A percentile compares a stretch with the other conserved stretches of the same genome.
These are phyloP conservation scores for Candida ipomoeae DNA, from an alignment of 805 yeast species.

Conservation along the genomic window DNA sequence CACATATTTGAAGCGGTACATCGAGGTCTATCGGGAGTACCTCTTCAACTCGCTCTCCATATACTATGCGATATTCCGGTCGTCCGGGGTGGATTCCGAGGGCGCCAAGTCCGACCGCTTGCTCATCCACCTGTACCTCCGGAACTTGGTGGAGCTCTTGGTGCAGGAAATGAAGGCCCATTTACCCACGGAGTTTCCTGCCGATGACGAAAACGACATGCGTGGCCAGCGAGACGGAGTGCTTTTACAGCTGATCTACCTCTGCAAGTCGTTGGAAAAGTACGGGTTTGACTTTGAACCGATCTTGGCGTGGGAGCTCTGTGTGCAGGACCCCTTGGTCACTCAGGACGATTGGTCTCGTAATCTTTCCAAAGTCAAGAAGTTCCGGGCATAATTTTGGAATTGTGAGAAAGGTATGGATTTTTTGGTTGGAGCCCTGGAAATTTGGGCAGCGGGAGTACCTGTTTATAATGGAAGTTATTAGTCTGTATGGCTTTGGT, in stretches of 20 bases:
- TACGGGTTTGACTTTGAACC: constrained; percentile 68
- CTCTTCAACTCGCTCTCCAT: constrained; percentile 70
- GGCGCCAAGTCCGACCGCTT: constrained; percentile 18
- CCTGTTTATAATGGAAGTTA: no score
- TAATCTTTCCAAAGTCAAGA: constrained; percentile 34
- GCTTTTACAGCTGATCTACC: constrained; percentile 77
- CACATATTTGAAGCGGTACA: constrained; percentile 67
- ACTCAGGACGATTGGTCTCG: constrained; percentile 33
- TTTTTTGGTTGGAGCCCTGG: no score
- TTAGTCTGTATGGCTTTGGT: no score
- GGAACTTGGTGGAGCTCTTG: constrained; percentile 26
- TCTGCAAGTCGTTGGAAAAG: constrained; percentile 79
- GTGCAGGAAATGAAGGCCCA: constrained; percentile 21
- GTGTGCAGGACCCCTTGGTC: constrained; percentile 22
- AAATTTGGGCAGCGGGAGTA: no score
- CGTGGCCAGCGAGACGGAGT: constrained; percentile 55
- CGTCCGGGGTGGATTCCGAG: constrained; percentile 17
- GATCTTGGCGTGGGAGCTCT: constrained; percentile 41
- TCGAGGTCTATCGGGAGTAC: constrained; percentile 83
- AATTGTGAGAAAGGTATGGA: no score
- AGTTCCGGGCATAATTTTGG: constrained; percentile 16
- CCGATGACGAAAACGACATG: constrained; percentile 30
- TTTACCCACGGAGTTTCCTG: constrained; percentile 10
- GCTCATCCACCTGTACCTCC: constrained; percentile 27
- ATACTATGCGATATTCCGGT: constrained; percentile 56